Evolutionary conservation across 2,329 filamentous ascomycete species (phyloP).

Genomic region (Curvularia hawaiiensis): DNA sequence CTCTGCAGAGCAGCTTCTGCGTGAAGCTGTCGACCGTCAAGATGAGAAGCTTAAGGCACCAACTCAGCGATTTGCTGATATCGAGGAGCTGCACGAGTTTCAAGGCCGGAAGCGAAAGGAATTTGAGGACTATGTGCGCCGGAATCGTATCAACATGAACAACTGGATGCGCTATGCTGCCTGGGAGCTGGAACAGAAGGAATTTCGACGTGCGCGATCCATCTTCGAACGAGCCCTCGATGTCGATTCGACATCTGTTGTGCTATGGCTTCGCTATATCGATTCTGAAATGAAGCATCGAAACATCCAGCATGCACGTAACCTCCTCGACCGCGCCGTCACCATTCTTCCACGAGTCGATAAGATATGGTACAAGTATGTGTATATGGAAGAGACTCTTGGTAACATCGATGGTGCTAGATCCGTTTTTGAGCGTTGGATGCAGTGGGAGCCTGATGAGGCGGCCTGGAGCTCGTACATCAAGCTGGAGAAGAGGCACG

Average conservation of each 20-base stretch:
- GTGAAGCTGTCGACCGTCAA: slow-evolving; percentile 96
- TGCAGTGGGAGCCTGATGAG: slow-evolving; percentile 98
- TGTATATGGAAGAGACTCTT: slow-evolving; percentile 98
- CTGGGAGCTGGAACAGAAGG: slow-evolving; percentile 98
- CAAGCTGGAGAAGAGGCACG: slow-evolving; percentile 94
- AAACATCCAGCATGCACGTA: slow-evolving; percentile 89
- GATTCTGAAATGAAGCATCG: slow-evolving; percentile 88
- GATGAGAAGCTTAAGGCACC: slow-evolving; percentile 87
- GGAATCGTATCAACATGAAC: slow-evolving; percentile 94
- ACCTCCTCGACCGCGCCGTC: slow-evolving; percentile 92
- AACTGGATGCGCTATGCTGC: slow-evolving; percentile 98
- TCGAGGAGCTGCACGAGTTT: slow-evolving; percentile 97
- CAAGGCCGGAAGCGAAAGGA: slow-evolving; percentile 95
- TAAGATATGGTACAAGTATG: slow-evolving; percentile 99
- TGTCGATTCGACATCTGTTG: slow-evolving; percentile 83
- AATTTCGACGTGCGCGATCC: slow-evolving; percentile 87
- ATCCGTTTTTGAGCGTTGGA: slow-evolving; percentile 96
- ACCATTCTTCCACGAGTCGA: slow-evolving; percentile 88
- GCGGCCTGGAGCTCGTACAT: slow-evolving; percentile 95
- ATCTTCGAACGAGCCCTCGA: slow-evolving; percentile 96
- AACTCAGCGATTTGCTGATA: slow-evolving; percentile 91
- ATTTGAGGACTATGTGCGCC: slow-evolving; percentile 96
- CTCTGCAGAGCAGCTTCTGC: slow-evolving; percentile 93
- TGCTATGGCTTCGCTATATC: slow-evolving; percentile 90
- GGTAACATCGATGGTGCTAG: slow-evolving; percentile 91